Conservation (phyloP, 306 rosid genomes). For the Trichosanthes cucumerina region DNA sequence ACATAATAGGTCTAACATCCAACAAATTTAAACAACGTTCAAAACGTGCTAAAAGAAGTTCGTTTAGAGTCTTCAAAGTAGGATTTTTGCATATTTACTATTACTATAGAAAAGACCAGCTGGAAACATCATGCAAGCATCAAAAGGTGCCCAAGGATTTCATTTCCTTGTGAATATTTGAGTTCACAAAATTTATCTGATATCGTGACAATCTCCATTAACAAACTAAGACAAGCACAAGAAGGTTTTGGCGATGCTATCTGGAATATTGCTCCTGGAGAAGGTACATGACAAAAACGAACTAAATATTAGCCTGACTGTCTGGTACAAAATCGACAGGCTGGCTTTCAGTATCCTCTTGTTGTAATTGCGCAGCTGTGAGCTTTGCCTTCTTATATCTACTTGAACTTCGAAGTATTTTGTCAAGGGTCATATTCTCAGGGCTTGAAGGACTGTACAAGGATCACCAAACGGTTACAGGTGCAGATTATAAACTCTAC, state of each 20-base stretch:
- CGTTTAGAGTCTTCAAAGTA: not conserved
- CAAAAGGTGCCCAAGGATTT: not conserved
- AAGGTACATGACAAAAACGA: not conserved
- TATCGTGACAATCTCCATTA: not conserved
- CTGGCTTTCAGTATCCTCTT: slow-evolving; percentile 46
- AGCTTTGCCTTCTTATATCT: slow-evolving; percentile 54
- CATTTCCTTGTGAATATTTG: not conserved
- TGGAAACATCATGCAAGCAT: not conserved
- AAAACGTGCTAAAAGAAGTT: not conserved
- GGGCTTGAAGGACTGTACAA: slow-evolving; percentile 34
- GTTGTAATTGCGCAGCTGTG: slow-evolving; percentile 39
- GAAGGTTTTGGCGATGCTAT: not conserved
- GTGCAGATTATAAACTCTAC: slow-evolving; percentile 8
- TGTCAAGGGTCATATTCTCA: slow-evolving; percentile 26
- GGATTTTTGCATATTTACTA: not conserved
- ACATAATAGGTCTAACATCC: not conserved
- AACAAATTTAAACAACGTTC: not conserved
- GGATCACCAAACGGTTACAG: slow-evolving; percentile 1
- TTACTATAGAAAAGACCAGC: not conserved
- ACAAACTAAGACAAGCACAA: not conserved
- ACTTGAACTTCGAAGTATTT: slow-evolving; percentile 48
- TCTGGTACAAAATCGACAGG: slow-evolving; percentile 51
- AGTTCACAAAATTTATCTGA: not conserved
- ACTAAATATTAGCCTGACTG: slow-evolving; percentile 26
- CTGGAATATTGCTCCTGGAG: not conserved